A percentile compares a stretch with the other conserved stretches of the same genome.
phyloP scores from a whole-genome alignment of 805 yeast genomes.

The Candida quercuum region DNA sequence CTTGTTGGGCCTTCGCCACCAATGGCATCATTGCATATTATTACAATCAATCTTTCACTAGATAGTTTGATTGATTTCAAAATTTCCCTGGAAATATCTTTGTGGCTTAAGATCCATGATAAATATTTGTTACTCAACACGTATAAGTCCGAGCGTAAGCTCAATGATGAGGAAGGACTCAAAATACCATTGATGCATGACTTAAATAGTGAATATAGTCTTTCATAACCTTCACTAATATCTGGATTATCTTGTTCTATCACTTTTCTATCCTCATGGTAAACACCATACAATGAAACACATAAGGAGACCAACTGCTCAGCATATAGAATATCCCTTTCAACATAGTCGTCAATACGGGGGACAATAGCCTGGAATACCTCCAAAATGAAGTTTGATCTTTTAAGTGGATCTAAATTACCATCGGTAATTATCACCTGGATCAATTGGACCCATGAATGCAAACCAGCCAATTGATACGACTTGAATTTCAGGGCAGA shows the following conservation, averaged over 20 bases:
- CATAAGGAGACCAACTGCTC: conserved; percentile 74
- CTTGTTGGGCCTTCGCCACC: conserved; percentile 73
- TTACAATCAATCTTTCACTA: conserved; percentile 58
- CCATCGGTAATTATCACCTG: conserved; percentile 69
- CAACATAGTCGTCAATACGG: conserved; percentile 69
- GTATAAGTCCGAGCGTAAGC: conserved; percentile 75
- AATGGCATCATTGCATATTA: conserved; percentile 72
- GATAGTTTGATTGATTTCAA: conserved; percentile 48
- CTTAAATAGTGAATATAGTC: conserved; percentile 65
- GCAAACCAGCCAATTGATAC: conserved; percentile 57
- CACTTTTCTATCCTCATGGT: conserved; percentile 40
- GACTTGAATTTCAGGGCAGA: conserved; percentile 42
- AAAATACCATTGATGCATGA: conserved; percentile 71
- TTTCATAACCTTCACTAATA: conserved; percentile 39
- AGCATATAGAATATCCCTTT: conserved; percentile 57
- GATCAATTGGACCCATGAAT: conserved; percentile 79
- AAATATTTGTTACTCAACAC: conserved; percentile 64
- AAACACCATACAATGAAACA: conserved; percentile 62
- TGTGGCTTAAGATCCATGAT: conserved; percentile 40
- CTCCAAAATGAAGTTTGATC: conserved; percentile 65
- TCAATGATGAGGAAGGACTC: conserved; percentile 61
- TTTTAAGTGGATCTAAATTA: conserved; percentile 35
- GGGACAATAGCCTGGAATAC: conserved; percentile 74
- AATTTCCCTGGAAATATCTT: conserved; percentile 39
- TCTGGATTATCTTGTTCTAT: conserved; percentile 28